Evolutionary conservation across 768 basidiomycete genomes (phyloP).

Genomic region (Tricholoma furcatifolium): DNA sequence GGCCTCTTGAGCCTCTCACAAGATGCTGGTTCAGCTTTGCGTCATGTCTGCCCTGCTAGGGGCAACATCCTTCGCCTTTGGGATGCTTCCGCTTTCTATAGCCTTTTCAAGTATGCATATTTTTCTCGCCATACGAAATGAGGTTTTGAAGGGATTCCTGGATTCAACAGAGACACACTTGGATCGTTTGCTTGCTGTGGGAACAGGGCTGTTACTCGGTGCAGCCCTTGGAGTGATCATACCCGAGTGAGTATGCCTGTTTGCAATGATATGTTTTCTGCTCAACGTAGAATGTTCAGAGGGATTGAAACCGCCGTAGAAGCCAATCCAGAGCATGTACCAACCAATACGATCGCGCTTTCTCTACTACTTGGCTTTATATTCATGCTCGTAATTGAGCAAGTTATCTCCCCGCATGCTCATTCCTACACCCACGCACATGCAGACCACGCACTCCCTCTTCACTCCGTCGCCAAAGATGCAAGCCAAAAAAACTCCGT

Average conservation of each 20-base stretch:
- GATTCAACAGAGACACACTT: slow-evolving; percentile 31
- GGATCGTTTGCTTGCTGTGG: slow-evolving; percentile 52
- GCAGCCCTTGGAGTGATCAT: slow-evolving; percentile 90
- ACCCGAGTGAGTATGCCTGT: slow-evolving; percentile 69
- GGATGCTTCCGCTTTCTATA: slow-evolving; percentile 75
- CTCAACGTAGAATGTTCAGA: slow-evolving; percentile 34
- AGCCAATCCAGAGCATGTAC: slow-evolving; percentile 36
- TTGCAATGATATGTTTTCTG: not conserved
- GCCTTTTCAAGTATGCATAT: slow-evolving; percentile 64
- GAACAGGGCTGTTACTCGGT: slow-evolving; percentile 85
- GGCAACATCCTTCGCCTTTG: slow-evolving; percentile 61
- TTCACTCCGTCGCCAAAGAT: slow-evolving; percentile 22
- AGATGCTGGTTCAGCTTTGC: slow-evolving; percentile 40
- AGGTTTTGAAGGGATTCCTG: not conserved
- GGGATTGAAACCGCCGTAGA: slow-evolving; percentile 65
- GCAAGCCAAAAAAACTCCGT: slow-evolving; percentile 19
- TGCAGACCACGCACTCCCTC: slow-evolving; percentile 27
- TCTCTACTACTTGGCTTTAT: slow-evolving; percentile 63
- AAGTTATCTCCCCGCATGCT: slow-evolving; percentile 52
- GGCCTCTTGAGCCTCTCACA: not conserved
- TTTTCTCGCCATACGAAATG: not conserved
- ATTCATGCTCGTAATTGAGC: slow-evolving; percentile 70
- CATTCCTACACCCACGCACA: slow-evolving; percentile 30
- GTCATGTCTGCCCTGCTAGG: slow-evolving; percentile 65
- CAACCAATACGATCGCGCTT: slow-evolving; percentile 55